Evolutionary conservation across 352 stramenopile species (phyloP), one percentile per base, ranked within the genome.

Genomic region (Phytophthora constricta): DNA sequence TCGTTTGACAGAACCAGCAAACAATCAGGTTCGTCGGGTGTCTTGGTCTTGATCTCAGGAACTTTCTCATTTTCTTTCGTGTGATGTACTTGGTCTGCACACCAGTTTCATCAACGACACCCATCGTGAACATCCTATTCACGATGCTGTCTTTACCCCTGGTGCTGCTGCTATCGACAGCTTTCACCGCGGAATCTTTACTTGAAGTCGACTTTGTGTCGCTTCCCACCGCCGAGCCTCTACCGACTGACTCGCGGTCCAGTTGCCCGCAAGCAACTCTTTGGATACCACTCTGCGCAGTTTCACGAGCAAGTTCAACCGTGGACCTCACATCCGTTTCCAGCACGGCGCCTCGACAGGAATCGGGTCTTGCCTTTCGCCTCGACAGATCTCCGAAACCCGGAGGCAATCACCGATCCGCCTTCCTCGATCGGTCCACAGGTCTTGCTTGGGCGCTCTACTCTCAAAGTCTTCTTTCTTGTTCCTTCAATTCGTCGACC

Each of bases 1-100:
- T 59, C 54, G 39, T 55, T 65, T 20, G 54, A 59, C 16, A 70
- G 16, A 28, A 45, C 46, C 16, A 70, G 50, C 62, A 69, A 58
- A 23, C 63, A 70, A 52, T 64, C 46, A 25, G 51, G 47, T 48
- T 59, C 49, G 16, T 13, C 34, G 17, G 47, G 4, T 13, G 51
- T 31, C 22, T 62, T 62, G 22, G 42, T 48, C 14, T 55, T 26
- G 22, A 66, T 16, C 63, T 37, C 49, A 70, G n/a, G 42, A 60
- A 60, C 53, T 65, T 70, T 9, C 47, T 13, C n/a, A 70, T 33
- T 17, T 64, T 65, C 37, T 70, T 70, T 39, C 53, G 50, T 5
- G 62, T 59, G 45, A 56, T 64, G 62, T 56, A 70, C 46, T 70
- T 70, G 1, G 53, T 65, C 14, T 63, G 25, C 14, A 64, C 62